Conservation (phyloP, 2,329 filamentous ascomycete genomes). For the Xylariaceae sp. region DNA sequence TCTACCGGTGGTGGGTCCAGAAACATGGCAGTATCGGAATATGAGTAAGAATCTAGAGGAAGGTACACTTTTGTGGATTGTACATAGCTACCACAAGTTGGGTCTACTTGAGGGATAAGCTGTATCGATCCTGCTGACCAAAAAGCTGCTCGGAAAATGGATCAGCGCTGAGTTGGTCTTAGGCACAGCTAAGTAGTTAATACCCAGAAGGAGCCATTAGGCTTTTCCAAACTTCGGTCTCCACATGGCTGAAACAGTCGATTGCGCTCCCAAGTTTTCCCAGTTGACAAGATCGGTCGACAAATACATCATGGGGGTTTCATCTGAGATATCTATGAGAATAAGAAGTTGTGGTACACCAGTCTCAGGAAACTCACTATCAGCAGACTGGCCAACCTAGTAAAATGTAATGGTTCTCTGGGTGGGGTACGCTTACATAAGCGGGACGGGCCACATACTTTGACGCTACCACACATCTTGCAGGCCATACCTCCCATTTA, state of each 20-base stretch:
- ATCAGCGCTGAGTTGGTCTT: neutral
- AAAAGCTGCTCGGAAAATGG: slow-evolving; percentile 27
- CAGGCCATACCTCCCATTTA: slow-evolving; percentile 37
- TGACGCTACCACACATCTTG: slow-evolving; percentile 38
- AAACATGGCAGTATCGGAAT: slow-evolving; percentile 40
- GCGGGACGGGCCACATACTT: no score
- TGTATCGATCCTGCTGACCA: slow-evolving; percentile 38
- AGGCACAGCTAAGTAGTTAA: neutral
- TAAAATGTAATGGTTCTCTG: slow-evolving; percentile 37
- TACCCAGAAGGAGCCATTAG: slow-evolving; percentile 38
- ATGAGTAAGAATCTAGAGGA: slow-evolving; percentile 35
- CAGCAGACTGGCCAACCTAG: slow-evolving; percentile 38
- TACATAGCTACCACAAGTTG: slow-evolving; percentile 31
- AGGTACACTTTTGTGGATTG: slow-evolving; percentile 33
- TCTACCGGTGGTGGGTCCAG: slow-evolving; percentile 27
- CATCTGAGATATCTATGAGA: slow-evolving; percentile 22
- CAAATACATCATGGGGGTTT: slow-evolving; percentile 37
- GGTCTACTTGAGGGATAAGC: slow-evolving; percentile 34
- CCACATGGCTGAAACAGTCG: slow-evolving; percentile 36
- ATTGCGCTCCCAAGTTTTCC: slow-evolving; percentile 34
- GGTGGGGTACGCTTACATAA: no score
- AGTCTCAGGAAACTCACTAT: slow-evolving; percentile 17
- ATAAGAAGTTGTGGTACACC: neutral
- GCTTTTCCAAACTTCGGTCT: slow-evolving; percentile 39
- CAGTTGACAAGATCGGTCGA: slow-evolving; percentile 39